phyloP scores from a whole-genome alignment of 176 grass and related monocot species.

The Zoysia pacifica region DNA sequence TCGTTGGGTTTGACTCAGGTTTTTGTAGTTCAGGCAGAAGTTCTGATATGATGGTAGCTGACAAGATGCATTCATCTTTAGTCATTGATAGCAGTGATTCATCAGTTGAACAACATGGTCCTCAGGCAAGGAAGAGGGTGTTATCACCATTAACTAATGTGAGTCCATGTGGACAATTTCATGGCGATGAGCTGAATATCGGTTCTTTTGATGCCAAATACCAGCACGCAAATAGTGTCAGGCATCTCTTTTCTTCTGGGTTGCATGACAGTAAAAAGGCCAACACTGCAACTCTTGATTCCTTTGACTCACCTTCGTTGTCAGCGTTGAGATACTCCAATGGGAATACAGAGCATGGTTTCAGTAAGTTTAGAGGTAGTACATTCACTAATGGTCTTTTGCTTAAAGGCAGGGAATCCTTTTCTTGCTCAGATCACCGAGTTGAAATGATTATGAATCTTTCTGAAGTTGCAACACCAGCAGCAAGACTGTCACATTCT shows the following conservation, averaged over 20 bases:
- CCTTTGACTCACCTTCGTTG: conserved; percentile 37
- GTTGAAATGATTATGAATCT: conserved; percentile 36
- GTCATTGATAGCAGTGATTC: conserved; percentile 41
- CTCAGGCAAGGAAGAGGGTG: conserved; percentile 73
- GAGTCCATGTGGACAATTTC: conserved; percentile 54
- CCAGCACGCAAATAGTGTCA: conserved; percentile 24
- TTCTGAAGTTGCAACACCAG: conserved; percentile 32
- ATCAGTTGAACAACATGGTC: conserved; percentile 35
- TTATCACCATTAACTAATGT: conserved; percentile 71
- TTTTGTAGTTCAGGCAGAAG: conserved; percentile 11
- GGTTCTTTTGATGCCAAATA: conserved; percentile 39
- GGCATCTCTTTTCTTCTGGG: conserved; percentile 39
- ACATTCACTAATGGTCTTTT: conserved; percentile 76
- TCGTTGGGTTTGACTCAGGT: conserved; percentile 82
- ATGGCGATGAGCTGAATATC: conserved; percentile 70
- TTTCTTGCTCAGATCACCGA: conserved; percentile 41
- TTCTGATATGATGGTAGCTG: conserved; percentile 40
- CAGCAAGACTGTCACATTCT: conserved; percentile 61
- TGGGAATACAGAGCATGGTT: conserved; percentile 16
- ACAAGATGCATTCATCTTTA: conserved; percentile 53
- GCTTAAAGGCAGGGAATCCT: conserved; percentile 52
- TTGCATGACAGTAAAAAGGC: conserved; percentile 75
- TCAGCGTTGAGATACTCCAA: conserved; percentile 31
- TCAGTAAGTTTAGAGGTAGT: conserved; percentile 40
- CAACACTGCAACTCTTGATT: conserved; percentile 55